Evolutionary conservation across 352 stramenopile genomes (phyloP).

Genomic region (Thraustotheca clavata): DNA sequence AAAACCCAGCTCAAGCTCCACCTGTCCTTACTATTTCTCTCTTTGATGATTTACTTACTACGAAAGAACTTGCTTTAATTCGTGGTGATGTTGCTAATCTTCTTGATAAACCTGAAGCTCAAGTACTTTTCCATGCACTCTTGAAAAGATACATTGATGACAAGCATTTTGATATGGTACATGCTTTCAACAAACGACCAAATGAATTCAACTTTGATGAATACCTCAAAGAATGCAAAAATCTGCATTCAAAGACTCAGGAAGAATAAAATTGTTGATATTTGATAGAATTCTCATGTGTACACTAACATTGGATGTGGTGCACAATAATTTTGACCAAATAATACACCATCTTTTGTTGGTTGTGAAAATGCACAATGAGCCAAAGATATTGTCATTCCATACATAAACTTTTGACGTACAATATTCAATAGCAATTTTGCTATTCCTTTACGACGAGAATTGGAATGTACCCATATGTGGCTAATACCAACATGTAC

Average conservation of each 20-base stretch:
- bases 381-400: constrained; percentile 39
- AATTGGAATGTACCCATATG: constrained; percentile 56
- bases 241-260: not conserved
- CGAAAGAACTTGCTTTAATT: constrained; percentile 65
- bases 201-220: constrained; percentile 79
- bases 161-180: constrained; percentile 53
- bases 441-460: constrained; percentile 41
- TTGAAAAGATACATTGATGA: constrained; percentile 61
- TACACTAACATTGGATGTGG: constrained; percentile 50
- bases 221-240: constrained; percentile 48
- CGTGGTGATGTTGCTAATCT: constrained; percentile 81
- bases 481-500: constrained; percentile 57
- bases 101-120: constrained; percentile 74
- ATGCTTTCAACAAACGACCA: constrained; percentile 82
- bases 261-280: not conserved
- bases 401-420: constrained; percentile 64
- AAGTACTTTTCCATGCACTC: constrained; percentile 52
- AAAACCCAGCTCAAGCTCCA: constrained; percentile 63
- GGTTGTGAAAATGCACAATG: constrained; percentile 64
- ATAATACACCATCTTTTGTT: constrained; percentile 48
- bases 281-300: constrained; percentile 24
- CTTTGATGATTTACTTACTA: constrained; percentile 59
- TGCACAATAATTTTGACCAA: constrained; percentile 47
- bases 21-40: constrained; percentile 76
- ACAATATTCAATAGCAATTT: constrained; percentile 50